A percentile compares a stretch with the other conserved stretches of the same genome.
phyloP scores from a whole-genome alignment of 176 grass and related monocot genomes.

The Neostapfia colusana region DNA sequence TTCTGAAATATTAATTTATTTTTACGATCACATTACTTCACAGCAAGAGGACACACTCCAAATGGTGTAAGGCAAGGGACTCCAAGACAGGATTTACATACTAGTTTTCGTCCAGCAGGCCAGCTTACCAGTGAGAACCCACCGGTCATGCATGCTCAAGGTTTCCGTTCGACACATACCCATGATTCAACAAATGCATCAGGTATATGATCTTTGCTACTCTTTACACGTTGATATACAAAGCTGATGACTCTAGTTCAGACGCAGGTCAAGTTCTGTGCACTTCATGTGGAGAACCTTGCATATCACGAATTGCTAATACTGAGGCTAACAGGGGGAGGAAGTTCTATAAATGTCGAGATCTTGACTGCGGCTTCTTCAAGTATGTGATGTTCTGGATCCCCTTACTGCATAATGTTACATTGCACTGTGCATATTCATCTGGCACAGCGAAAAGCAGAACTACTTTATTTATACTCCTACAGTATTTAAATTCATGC shows the following conservation, averaged over 20 bases:
- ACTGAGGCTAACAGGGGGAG: constrained; percentile 87
- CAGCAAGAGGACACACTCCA: constrained; percentile 66
- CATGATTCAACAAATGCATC: constrained; percentile 41
- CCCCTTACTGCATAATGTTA: constrained; percentile 4
- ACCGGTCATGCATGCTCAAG: constrained; percentile 43
- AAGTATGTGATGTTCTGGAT: constrained; percentile 46
- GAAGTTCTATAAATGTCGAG: constrained; percentile 83
- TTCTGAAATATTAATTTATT: constrained; percentile 5
- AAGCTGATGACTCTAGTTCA: constrained; percentile 18
- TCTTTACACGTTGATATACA: constrained; percentile 12
- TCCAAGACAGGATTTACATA: constrained; percentile 57
- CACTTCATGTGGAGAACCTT: constrained; percentile 60
- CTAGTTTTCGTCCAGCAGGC: constrained; percentile 48
- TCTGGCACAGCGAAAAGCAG: neutral
- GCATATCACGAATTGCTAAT: constrained; percentile 62
- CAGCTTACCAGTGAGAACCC: constrained; percentile 57
- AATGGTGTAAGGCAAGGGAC: constrained; percentile 41
- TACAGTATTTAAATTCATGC: too few relatives aligned
- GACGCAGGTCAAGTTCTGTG: constrained; percentile 69
- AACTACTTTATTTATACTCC: neutral
- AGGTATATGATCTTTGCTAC: constrained; percentile 43
- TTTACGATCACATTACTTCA: constrained; percentile 33
- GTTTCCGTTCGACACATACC: constrained; percentile 44
- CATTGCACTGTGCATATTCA: neutral
- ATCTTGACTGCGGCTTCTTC: constrained; percentile 70